phyloP scores from a whole-genome alignment of 768 basidiomycete genomes.

The Exsudoporus frostii region DNA sequence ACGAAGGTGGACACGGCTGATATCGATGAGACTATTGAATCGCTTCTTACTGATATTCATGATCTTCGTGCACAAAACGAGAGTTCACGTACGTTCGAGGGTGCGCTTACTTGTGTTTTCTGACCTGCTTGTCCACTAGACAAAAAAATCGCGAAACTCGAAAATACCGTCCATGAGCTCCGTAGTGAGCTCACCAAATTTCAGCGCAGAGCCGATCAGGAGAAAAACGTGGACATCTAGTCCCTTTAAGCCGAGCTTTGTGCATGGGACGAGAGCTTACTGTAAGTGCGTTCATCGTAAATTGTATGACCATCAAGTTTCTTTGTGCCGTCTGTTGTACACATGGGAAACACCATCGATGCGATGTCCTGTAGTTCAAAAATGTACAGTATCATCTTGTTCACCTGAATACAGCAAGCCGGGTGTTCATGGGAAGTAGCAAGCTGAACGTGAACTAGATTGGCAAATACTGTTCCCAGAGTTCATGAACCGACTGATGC shows the following conservation, averaged over 20 bases:
- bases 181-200: background rate
- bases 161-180: constrained; percentile 1
- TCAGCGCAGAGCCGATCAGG: background rate
- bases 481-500: too few species aligned
- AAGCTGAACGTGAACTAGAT: too few species aligned
- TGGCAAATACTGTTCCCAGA: too few species aligned
- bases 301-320: background rate
- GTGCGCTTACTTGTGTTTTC: background rate
- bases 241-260: constrained; percentile 3
- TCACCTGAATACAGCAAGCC: too few species aligned
- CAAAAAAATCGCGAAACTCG: background rate
- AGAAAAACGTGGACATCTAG: background rate
- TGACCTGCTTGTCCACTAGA: background rate
- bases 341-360: background rate
- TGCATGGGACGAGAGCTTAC: background rate
- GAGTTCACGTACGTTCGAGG: constrained; percentile 1
- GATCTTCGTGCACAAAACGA: constrained; percentile 1
- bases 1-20: too few species aligned
- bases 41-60: background rate
- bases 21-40: constrained; percentile 1
- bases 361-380: too few species aligned
- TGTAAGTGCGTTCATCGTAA: background rate
- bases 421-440: too few species aligned
- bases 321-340: background rate
- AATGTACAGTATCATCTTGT: too few species aligned